phyloP scores from a whole-genome alignment of 78 protist genomes.

The Salpingoeca rosetta region DNA sequence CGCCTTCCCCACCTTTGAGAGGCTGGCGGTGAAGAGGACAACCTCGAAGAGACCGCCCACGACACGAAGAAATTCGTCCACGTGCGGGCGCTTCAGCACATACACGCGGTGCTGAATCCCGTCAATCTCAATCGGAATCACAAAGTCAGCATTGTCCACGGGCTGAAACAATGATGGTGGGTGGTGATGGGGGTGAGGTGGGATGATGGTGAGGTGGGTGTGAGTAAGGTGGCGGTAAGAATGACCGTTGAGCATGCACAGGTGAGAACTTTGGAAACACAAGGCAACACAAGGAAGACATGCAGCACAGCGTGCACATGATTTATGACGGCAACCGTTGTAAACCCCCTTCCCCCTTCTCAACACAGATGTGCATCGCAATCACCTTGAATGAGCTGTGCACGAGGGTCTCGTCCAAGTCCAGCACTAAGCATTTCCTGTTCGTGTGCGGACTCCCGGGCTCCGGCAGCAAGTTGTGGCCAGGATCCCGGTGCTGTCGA shows the following conservation, averaged over 20 bases:
- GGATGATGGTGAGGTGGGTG: background rate
- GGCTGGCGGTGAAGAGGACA: slow-evolving; percentile 79
- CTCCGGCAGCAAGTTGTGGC: background rate
- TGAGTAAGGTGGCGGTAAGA: background rate
- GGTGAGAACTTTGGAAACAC: background rate
- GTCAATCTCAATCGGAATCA: slow-evolving; percentile 61
- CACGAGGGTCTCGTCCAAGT: slow-evolving; percentile 86
- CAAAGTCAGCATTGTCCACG: slow-evolving; percentile 30
- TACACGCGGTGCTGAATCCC: slow-evolving; percentile 47
- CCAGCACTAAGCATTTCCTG: slow-evolving; percentile 55
- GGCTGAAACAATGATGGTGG: background rate
- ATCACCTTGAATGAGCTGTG: slow-evolving; percentile 64
- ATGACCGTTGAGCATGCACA: background rate
- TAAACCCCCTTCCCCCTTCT: too few species aligned
- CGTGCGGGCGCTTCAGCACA: slow-evolving; percentile 74
- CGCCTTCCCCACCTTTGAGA: slow-evolving; percentile 29
- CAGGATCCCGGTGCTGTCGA: background rate
- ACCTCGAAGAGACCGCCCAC: slow-evolving; percentile 61
- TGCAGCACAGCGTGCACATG: too few species aligned
- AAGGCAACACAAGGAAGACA: too few species aligned
- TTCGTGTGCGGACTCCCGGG: background rate
- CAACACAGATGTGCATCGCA: too few species aligned
- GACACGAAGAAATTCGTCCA: slow-evolving; percentile 61
- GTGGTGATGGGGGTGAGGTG: background rate
- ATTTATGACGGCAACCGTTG: too few species aligned